Evolutionary conservation across 257 asterid genomes (phyloP).

Genomic region (Petunia axillaris): DNA sequence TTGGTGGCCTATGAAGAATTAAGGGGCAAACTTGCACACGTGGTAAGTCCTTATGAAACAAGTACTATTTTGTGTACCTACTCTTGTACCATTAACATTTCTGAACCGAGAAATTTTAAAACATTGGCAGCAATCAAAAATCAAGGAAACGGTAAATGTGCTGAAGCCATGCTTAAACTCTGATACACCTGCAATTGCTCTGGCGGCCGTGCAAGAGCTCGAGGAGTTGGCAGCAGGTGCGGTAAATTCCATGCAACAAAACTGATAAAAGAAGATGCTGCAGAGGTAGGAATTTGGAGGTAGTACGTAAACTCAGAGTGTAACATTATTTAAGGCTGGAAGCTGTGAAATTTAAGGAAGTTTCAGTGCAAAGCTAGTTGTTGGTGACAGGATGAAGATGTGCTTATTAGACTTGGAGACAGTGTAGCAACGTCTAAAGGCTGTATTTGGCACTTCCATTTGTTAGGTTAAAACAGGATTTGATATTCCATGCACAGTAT

Average conservation of each 20-base stretch:
- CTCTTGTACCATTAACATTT: neutral
- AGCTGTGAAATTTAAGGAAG: neutral
- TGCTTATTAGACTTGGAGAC: conserved; percentile 5
- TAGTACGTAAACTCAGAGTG: neutral
- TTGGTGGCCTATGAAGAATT: conserved; percentile 54
- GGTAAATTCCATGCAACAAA: conserved; percentile 16
- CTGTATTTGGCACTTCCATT: conserved; percentile 21
- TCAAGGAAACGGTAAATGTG: conserved; percentile 46
- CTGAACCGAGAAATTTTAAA: neutral
- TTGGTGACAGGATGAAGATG: conserved; percentile 22
- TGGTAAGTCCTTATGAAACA: conserved; percentile 49
- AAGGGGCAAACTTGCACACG: conserved; percentile 50
- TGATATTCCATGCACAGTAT: conserved; percentile 22
- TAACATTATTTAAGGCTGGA: neutral
- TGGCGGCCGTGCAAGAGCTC: conserved; percentile 55
- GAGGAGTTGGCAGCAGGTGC: conserved; percentile 46
- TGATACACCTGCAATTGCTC: conserved; percentile 49
- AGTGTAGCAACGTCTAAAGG: neutral
- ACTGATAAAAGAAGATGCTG: neutral
- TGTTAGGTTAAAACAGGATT: conserved; percentile 24
- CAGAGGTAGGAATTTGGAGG: neutral
- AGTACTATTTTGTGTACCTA: neutral
- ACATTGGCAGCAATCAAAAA: conserved; percentile 58
- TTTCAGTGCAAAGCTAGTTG: conserved; percentile 12
- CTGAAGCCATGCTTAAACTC: conserved; percentile 57